A percentile compares a stretch with the other conserved stretches of the same genome.
Evolutionary conservation across 2,329 filamentous ascomycete species (phyloP).

Genomic region (Fusarium multiceps): DNA sequence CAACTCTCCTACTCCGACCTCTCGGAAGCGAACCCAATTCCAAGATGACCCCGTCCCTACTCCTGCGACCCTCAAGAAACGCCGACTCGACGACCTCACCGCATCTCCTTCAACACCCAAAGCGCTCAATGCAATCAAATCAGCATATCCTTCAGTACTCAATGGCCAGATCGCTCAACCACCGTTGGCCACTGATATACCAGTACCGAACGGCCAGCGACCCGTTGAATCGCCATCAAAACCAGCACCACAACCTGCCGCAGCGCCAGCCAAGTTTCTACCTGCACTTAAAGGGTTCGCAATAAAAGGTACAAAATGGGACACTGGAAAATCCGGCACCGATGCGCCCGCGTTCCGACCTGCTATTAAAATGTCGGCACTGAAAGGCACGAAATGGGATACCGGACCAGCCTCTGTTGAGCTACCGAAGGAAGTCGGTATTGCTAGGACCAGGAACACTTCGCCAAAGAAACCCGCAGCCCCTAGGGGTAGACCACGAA

Average conservation of each 20-base stretch:
- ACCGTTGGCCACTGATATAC: conserved; percentile 15
- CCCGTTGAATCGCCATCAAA: conserved; percentile 19
- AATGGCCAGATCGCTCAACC: conserved; percentile 34
- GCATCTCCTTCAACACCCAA: conserved; percentile 47
- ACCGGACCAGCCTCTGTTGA: conserved; percentile 41
- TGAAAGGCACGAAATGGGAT: conserved; percentile 55
- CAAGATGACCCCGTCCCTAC: conserved; percentile 43
- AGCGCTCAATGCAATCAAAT: conserved; percentile 48
- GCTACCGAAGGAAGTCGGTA: conserved; percentile 41
- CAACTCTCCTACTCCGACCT: conserved; percentile 36
- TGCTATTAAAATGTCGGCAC: conserved; percentile 52
- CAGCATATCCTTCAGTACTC: conserved; percentile 48
- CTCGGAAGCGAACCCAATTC: conserved; percentile 42
- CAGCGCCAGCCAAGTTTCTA: conserved; percentile 34
- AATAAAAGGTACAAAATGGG: conserved; percentile 50
- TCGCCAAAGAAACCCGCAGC: conserved; percentile 41
- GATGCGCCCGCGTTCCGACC: conserved; percentile 42
- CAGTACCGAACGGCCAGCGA: neutral
- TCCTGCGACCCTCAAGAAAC: conserved; percentile 48
- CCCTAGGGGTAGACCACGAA: conserved; percentile 38
- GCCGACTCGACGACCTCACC: conserved; percentile 47
- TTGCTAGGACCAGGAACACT: conserved; percentile 31
- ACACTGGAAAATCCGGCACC: neutral
- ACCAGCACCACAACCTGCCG: conserved; percentile 21
- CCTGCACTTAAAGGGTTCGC: conserved; percentile 54